These are phyloP conservation scores for Ceratobasidium sp. DNA, from an alignment of 1,284 basidiomycete genomes.

Conservation along the genomic window DNA sequence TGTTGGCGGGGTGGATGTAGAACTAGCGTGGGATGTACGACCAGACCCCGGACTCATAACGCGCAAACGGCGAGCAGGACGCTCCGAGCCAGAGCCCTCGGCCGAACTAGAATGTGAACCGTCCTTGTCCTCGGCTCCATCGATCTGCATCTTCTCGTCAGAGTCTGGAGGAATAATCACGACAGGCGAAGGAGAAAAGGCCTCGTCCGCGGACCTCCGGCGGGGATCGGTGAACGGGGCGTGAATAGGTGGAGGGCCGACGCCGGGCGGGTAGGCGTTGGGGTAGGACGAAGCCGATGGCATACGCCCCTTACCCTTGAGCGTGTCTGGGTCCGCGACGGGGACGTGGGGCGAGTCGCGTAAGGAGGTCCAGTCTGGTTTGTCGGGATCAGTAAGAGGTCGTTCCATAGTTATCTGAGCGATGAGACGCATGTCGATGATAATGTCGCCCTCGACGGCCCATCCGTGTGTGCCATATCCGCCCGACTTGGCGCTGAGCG, in stretches of 20 bases:
- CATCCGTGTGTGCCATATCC: constrained; percentile 91
- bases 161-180: not conserved
- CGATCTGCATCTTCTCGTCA: constrained; percentile 12
- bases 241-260: constrained; percentile 39
- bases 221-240: constrained; percentile 36
- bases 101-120: not conserved
- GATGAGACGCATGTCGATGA: constrained; percentile 81
- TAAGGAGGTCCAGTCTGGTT: constrained; percentile 70
- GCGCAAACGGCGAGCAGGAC: constrained; percentile 27
- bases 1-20: constrained; percentile 12
- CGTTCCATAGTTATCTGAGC: constrained; percentile 74
- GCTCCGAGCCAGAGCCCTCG: constrained; percentile 3
- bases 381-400: constrained; percentile 60
- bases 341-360: constrained; percentile 70
- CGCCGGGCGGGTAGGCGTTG: constrained; percentile 1
- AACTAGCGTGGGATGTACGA: not conserved
- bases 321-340: constrained; percentile 57
- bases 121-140: constrained; percentile 6
- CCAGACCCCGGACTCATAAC: constrained; percentile 18
- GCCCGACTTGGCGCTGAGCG: constrained; percentile 88
- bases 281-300: constrained; percentile 25
- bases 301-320: constrained; percentile 43
- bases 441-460: constrained; percentile 85
- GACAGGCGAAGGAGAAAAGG: constrained; percentile 18
- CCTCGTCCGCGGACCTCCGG: constrained; percentile 27